A percentile compares a stretch with the other conserved stretches of the same genome.
phyloP scores from a whole-genome alignment of 768 basidiomycete species.

The Podaxis mareebaensis region DNA sequence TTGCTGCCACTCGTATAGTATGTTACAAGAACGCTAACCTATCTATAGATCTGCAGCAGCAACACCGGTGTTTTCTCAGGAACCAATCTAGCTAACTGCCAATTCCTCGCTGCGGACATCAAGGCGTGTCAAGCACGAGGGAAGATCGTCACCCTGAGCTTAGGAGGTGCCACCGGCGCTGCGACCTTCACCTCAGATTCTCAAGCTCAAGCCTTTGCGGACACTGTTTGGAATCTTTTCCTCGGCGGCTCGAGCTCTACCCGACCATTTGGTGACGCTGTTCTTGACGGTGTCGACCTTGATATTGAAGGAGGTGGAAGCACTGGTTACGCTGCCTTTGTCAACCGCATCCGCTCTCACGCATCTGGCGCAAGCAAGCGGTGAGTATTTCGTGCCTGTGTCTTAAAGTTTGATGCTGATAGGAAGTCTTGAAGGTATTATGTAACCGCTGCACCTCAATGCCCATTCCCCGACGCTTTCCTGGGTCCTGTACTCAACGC shows the following conservation, averaged over 20 bases:
- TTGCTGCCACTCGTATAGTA: background rate
- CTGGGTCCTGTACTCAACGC: slow-evolving; percentile 53
- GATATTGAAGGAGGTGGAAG: slow-evolving; percentile 63
- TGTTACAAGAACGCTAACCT: background rate
- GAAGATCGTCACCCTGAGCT: slow-evolving; percentile 48
- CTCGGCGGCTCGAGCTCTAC: slow-evolving; percentile 58
- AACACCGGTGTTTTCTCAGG: slow-evolving; percentile 49
- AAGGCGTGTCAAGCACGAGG: slow-evolving; percentile 58
- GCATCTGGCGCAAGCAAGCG: slow-evolving; percentile 48
- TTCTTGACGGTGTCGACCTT: slow-evolving; percentile 64
- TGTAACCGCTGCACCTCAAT: slow-evolving; percentile 55
- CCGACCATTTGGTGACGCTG: slow-evolving; percentile 63
- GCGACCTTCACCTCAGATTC: slow-evolving; percentile 51
- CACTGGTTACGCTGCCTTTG: slow-evolving; percentile 48
- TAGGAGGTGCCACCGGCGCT: slow-evolving; percentile 56
- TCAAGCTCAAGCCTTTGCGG: slow-evolving; percentile 52
- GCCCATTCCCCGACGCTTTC: slow-evolving; percentile 62
- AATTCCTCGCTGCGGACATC: slow-evolving; percentile 56
- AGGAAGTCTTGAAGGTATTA: slow-evolving; percentile 42
- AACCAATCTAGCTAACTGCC: slow-evolving; percentile 58
- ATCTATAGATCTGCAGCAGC: slow-evolving; percentile 49
- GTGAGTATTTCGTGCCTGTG: slow-evolving; percentile 27
- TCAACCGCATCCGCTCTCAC: slow-evolving; percentile 44
- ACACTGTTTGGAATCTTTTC: slow-evolving; percentile 68
- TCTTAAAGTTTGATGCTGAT: background rate